Evolutionary conservation across 75 land plant species (phyloP).

Genomic region (Ceratopteris richardii): DNA sequence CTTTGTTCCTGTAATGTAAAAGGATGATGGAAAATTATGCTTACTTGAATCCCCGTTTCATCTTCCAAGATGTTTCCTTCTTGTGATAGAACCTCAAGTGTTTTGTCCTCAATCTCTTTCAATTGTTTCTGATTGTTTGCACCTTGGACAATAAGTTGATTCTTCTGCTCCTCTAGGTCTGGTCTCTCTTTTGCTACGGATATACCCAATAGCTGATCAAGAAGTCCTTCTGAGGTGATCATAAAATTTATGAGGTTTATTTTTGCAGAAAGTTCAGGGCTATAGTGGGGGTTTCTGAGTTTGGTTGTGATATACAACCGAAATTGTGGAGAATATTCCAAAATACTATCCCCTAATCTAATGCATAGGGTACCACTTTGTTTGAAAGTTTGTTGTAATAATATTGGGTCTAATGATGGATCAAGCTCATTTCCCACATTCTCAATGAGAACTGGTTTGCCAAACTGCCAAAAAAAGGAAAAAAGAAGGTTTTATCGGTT

Average conservation of each 20-base stretch:
- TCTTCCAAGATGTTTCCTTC: constrained; percentile 30
- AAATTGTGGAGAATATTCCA: constrained; percentile 20
- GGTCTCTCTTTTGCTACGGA: constrained; percentile 28
- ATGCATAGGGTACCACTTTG: constrained; percentile 27
- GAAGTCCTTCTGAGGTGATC: constrained; percentile 23
- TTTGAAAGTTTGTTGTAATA: constrained; percentile 23
- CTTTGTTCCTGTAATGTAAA: background rate
- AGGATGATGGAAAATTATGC: constrained; percentile 4
- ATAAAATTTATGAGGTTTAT: constrained; percentile 22
- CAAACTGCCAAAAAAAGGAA: constrained; percentile 14
- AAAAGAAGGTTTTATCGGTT: too few relatives aligned
- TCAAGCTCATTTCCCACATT: constrained; percentile 23
- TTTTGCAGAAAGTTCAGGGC: constrained; percentile 28
- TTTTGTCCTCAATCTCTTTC: constrained; percentile 28
- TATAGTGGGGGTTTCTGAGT: constrained; percentile 26
- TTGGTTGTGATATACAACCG: constrained; percentile 25
- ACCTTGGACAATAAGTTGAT: constrained; percentile 23
- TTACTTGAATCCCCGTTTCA: constrained; percentile 29
- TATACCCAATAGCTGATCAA: constrained; percentile 26
- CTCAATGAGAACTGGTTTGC: constrained; percentile 25
- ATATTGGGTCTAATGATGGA: constrained; percentile 22
- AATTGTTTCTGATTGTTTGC: constrained; percentile 19
- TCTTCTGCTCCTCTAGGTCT: constrained; percentile 26
- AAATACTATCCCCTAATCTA: constrained; percentile 14
- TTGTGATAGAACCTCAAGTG: constrained; percentile 25